Evolutionary conservation across 2,329 filamentous ascomycete genomes (phyloP).

Genomic region (Tympanopsis confertula): DNA sequence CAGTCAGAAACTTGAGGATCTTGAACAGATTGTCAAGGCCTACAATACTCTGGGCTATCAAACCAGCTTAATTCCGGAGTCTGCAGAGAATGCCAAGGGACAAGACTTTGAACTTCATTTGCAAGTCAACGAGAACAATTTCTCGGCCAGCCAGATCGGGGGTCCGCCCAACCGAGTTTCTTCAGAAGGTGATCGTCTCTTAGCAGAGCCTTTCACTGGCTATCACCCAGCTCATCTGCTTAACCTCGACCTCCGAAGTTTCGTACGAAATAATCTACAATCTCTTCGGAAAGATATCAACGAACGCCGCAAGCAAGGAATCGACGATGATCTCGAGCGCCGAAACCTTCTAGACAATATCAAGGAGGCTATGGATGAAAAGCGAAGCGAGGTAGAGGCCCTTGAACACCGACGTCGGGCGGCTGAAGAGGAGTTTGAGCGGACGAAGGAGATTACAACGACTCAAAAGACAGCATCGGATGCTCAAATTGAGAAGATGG

Average conservation of each 20-base stretch:
- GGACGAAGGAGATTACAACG: slow-evolving; percentile 74
- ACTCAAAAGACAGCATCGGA: slow-evolving; percentile 86
- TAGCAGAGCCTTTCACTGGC: slow-evolving; percentile 71
- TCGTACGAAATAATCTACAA: slow-evolving; percentile 69
- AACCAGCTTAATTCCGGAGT: slow-evolving; percentile 75
- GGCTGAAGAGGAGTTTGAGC: slow-evolving; percentile 87
- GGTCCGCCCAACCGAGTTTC: slow-evolving; percentile 36
- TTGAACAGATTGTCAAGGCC: slow-evolving; percentile 78
- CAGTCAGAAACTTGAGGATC: slow-evolving; percentile 72
- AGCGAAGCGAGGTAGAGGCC: slow-evolving; percentile 81
- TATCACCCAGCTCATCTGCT: slow-evolving; percentile 87
- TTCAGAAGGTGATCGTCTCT: slow-evolving; percentile 59
- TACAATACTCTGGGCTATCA: slow-evolving; percentile 95
- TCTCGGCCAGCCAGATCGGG: slow-evolving; percentile 44
- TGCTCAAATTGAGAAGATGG: slow-evolving; percentile 95
- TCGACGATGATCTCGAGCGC: slow-evolving; percentile 88
- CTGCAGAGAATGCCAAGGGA: slow-evolving; percentile 76
- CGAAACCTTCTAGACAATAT: slow-evolving; percentile 88
- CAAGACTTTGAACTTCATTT: slow-evolving; percentile 75
- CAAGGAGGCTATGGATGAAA: slow-evolving; percentile 94
- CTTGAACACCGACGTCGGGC: slow-evolving; percentile 78
- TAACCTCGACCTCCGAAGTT: slow-evolving; percentile 75
- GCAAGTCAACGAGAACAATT: slow-evolving; percentile 65
- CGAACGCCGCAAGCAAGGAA: slow-evolving; percentile 69
- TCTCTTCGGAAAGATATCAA: slow-evolving; percentile 78